Conservation (phyloP, 1,139 yeast genomes). For the Candida sojae region DNA sequence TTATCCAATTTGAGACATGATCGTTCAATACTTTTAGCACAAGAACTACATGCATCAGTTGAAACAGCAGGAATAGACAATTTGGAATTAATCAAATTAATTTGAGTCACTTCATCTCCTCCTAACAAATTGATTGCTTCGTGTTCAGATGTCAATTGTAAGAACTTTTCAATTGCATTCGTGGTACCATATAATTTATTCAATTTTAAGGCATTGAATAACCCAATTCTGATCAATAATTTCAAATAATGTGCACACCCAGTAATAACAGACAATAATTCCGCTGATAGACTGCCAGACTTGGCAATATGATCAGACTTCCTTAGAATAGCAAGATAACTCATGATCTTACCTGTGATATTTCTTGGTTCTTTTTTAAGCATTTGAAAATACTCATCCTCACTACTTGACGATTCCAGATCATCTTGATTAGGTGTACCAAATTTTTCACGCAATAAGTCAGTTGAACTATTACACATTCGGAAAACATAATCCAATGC, state of each 20-base stretch:
- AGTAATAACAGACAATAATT: slow-evolving; percentile 77
- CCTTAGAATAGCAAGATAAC: slow-evolving; percentile 69
- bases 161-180: slow-evolving; percentile 62
- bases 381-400: slow-evolving; percentile 28
- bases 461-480: slow-evolving; percentile 13
- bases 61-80: slow-evolving; percentile 58
- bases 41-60: slow-evolving; percentile 74
- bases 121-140: slow-evolving; percentile 12
- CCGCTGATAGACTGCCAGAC: slow-evolving; percentile 61
- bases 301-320: slow-evolving; percentile 49
- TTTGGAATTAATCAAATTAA: slow-evolving; percentile 32
- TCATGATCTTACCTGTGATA: slow-evolving; percentile 76
- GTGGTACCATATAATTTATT: slow-evolving; percentile 62
- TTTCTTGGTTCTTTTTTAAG: slow-evolving; percentile 82
- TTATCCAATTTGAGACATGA: slow-evolving; percentile 65
- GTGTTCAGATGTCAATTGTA: slow-evolving; percentile 34
- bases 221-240: slow-evolving; percentile 77
- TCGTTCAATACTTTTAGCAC: slow-evolving; percentile 81
- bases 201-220: slow-evolving; percentile 69
- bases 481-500: slow-evolving; percentile 62
- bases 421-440: slow-evolving; percentile 11
- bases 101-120: slow-evolving; percentile 12
- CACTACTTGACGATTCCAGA: slow-evolving; percentile 16
- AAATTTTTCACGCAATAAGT: slow-evolving; percentile 7
- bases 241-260: slow-evolving; percentile 93